These are phyloP conservation scores for Eutrema japonicum DNA, from an alignment of 345 rosid species.

Conservation along the genomic window DNA sequence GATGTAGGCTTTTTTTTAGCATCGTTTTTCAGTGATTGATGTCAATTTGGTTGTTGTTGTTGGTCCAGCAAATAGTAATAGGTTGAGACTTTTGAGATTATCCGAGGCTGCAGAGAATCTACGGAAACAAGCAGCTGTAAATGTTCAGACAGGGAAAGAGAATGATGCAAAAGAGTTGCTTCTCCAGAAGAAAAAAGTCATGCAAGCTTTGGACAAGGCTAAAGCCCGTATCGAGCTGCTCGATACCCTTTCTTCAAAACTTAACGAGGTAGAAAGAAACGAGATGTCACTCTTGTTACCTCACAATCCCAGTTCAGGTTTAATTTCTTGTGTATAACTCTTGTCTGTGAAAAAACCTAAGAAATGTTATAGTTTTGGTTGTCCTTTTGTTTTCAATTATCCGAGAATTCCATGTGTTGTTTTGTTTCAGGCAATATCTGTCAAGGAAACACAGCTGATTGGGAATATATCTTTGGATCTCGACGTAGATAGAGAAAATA, in stretches of 20 bases:
- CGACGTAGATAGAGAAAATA: conserved; percentile 49
- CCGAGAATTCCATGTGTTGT: conserved; percentile 21
- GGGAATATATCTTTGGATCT: conserved; percentile 68
- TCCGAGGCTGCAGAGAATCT: conserved; percentile 90
- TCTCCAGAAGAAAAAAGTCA: conserved; percentile 82
- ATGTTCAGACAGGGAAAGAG: conserved; percentile 67
- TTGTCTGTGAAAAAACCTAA: background rate
- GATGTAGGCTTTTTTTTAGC: background rate
- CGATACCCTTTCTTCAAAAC: conserved; percentile 69
- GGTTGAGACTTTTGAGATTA: conserved; percentile 79
- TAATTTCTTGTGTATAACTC: background rate
- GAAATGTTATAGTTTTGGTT: background rate
- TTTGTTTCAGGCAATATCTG: conserved; percentile 75
- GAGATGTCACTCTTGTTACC: conserved; percentile 4
- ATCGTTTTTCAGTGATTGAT: background rate
- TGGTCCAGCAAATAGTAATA: conserved; percentile 67
- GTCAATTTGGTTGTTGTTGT: conserved; percentile 13
- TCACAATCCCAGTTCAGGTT: background rate
- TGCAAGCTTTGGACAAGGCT: conserved; percentile 78
- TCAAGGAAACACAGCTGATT: conserved; percentile 75
- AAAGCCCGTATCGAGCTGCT: conserved; percentile 75
- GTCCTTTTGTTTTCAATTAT: background rate
- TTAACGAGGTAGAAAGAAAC: conserved; percentile 60
- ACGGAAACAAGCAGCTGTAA: conserved; percentile 68
- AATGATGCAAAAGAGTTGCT: conserved; percentile 80